These are phyloP conservation scores for Didymella arachidicola DNA, from an alignment of 2,329 filamentous ascomycete species.

Conservation along the genomic window DNA sequence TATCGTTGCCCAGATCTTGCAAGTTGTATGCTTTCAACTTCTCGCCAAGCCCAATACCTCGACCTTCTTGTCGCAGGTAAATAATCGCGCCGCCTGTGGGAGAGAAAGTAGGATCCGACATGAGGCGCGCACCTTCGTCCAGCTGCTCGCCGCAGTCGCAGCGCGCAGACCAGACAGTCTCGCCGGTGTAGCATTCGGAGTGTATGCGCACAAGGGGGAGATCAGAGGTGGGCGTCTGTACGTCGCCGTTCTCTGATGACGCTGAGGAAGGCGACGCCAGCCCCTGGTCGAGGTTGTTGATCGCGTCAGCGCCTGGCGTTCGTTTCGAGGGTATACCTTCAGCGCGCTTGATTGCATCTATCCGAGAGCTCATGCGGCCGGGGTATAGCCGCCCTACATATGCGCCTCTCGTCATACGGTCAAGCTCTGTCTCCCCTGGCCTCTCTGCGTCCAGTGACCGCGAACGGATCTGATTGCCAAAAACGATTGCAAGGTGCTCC, in stretches of 20 bases:
- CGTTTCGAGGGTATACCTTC: conserved; percentile 39
- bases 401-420: conserved; percentile 92
- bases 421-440: conserved; percentile 82
- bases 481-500: conserved; percentile 96
- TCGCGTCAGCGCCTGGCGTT: conserved; percentile 16
- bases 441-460: conserved; percentile 73
- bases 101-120: conserved; percentile 72
- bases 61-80: conserved; percentile 93
- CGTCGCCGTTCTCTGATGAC: conserved; percentile 42
- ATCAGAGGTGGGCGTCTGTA: conserved; percentile 40
- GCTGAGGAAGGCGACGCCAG: conserved; percentile 30
- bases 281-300: conserved; percentile 19
- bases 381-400: conserved; percentile 89
- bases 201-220: conserved; percentile 91
- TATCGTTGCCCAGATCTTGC: conserved; percentile 96
- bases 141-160: conserved; percentile 98
- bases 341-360: conserved; percentile 60
- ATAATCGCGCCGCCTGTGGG: conserved; percentile 85
- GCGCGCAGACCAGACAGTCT: conserved; percentile 96
- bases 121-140: conserved; percentile 92
- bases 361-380: conserved; percentile 77
- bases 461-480: conserved; percentile 83
- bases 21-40: conserved; percentile 98
- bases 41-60: conserved; percentile 91
- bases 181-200: conserved; percentile 97